Conservation (phyloP, 495 filamentous ascomycete species). For the Tuber brumale region DNA sequence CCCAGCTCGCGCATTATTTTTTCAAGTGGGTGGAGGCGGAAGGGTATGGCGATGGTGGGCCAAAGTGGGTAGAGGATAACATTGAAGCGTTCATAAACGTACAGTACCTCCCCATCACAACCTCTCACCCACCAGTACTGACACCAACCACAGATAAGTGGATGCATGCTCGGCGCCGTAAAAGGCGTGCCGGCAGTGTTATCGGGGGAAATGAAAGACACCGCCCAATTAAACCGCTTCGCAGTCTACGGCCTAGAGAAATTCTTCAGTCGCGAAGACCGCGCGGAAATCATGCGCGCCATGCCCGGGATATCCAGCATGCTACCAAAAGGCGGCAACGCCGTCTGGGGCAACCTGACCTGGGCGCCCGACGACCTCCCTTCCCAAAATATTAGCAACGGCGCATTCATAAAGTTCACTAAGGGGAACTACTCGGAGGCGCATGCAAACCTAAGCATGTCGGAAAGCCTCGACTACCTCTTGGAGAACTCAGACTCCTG, state of each 20-base stretch:
- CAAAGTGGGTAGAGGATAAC: constrained; percentile 81
- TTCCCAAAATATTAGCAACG: constrained; percentile 63
- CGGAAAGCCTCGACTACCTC: constrained; percentile 70
- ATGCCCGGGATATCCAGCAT: constrained; percentile 97
- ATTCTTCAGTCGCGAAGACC: constrained; percentile 81
- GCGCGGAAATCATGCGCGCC: constrained; percentile 87
- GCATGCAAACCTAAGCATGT: constrained; percentile 71
- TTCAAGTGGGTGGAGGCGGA: constrained; percentile 92
- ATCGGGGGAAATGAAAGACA: constrained; percentile 97
- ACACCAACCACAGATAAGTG: constrained; percentile 56
- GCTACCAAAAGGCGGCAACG: constrained; percentile 91
- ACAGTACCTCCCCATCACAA: constrained; percentile 7
- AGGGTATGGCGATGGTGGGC: constrained; percentile 70
- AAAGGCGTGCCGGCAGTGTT: constrained; percentile 88
- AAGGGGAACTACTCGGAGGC: constrained; percentile 52
- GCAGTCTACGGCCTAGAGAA: constrained; percentile 96
- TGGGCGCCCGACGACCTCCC: constrained; percentile 85
- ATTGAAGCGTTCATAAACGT: constrained; percentile 90
- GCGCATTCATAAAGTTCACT: constrained; percentile 82
- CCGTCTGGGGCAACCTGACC: constrained; percentile 84
- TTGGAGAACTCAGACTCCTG: constrained; percentile 71
- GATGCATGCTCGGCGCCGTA: constrained; percentile 91
- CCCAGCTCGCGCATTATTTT: constrained; percentile 91
- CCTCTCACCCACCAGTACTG: not conserved
- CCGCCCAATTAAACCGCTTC: constrained; percentile 93